These are phyloP conservation scores for Phytophthora cryptogea DNA, from an alignment of 352 stramenopile species.

Conservation along the genomic window DNA sequence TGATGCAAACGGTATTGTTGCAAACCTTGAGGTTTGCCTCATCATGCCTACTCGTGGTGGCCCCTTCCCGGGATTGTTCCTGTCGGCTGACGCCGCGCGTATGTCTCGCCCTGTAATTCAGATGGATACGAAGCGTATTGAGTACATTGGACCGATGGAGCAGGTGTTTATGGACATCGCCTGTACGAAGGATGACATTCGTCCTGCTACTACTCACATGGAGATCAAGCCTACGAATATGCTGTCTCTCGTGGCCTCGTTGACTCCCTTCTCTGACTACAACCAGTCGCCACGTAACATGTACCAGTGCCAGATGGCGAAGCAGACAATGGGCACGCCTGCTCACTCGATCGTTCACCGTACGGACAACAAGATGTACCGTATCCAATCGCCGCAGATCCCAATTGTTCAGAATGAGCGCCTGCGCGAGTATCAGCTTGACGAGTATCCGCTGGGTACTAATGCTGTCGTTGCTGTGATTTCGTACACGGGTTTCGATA, in stretches of 20 bases:
- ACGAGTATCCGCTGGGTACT: conserved; percentile 98
- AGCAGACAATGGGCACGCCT: conserved; percentile 99
- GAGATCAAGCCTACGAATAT: conserved; percentile 99
- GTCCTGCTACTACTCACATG: conserved; percentile 97
- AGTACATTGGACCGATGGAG: conserved; percentile 99
- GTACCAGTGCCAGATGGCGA: conserved; percentile 99
- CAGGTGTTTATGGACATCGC: conserved; percentile 98
- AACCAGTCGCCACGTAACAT: conserved; percentile 99
- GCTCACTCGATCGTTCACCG: conserved; percentile 96
- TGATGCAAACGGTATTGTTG: conserved; percentile 66
- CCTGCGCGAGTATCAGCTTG: conserved; percentile 97
- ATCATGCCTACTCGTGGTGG: conserved; percentile 86
- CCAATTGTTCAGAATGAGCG: conserved; percentile 98
- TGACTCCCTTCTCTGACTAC: conserved; percentile 99
- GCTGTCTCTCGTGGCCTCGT: conserved; percentile 98
- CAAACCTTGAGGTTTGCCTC: conserved; percentile 83
- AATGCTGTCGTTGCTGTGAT: conserved; percentile 99
- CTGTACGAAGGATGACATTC: conserved; percentile 95
- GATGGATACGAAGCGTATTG: conserved; percentile 89
- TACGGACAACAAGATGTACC: conserved; percentile 99
- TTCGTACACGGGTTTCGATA: conserved; percentile 98
- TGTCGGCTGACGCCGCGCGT: conserved; percentile 96
- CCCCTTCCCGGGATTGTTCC: conserved; percentile 97
- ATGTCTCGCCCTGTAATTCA: conserved; percentile 95
- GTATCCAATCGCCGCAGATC: conserved; percentile 97